Base-by-base conservation (phyloP, 1,284 basidiomycete genomes). In the Trichosporon coremiiforme region DNA sequence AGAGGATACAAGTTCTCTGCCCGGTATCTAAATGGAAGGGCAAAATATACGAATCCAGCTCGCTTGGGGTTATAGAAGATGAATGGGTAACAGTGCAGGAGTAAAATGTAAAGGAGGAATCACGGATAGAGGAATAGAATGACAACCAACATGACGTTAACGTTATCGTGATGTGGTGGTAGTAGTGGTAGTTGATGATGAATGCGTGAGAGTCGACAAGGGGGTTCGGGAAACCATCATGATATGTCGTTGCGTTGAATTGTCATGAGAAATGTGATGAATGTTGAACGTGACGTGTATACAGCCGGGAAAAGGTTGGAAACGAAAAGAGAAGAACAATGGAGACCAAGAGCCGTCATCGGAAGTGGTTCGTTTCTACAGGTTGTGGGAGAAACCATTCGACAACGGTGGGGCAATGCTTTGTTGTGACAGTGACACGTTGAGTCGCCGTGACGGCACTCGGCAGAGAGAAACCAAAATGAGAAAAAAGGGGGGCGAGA, bases 271-370 rank as follows among this genome's bases (percentile, higher is more conserved):
- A n/a, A 53, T 53, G 33, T 33, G 47, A 53, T 53, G 57, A 60
- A 60, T 17, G 57, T 33, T 33, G 57, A 60, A 60, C 57, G 57
- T 60, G 57, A 31, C 57, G 57, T 60, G 57, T 60, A 31, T 60
- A 60, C 57, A 60, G 57, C 15, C 31, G 57, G 29, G 15, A n/a
- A n/a, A 9, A 12, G 9, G 29, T 53, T 20, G 47, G 47, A 22
- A 53, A 9, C n/a, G 20, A 15, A 22, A 17, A 53, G 17, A 22
- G 47, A 8, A 22, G 35, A 60, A 60, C 57, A 35, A 33, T 33
- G 29, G 17, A 35, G 29, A 33, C 57, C 57, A 33, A 60, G 57
- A 60, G 57, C 57, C 57, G 57, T 53, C 47, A 53, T 53, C 47
- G 47, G n/a, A n/a, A n/a, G n/a, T n/a, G n/a, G 13, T 53, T 22